phyloP scores from a whole-genome alignment of 768 basidiomycete genomes.

The Serendipita indica region DNA sequence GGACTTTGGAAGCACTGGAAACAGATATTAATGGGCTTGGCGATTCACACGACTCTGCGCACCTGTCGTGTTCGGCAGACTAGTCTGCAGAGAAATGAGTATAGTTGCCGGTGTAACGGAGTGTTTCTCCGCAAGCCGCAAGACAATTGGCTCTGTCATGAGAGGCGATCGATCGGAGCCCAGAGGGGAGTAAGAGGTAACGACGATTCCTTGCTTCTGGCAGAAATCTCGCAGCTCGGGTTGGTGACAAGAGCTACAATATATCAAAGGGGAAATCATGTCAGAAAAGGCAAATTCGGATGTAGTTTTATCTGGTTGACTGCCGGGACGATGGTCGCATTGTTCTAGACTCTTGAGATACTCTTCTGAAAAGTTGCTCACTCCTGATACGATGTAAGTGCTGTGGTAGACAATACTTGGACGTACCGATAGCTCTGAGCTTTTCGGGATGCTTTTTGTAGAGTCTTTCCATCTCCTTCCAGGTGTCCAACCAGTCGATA shows the following conservation, averaged over 20 bases:
- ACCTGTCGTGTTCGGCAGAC: slow-evolving; percentile 43
- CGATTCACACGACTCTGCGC: slow-evolving; percentile 36
- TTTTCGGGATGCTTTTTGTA: slow-evolving; percentile 52
- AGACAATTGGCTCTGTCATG: slow-evolving; percentile 42
- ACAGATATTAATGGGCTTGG: background rate
- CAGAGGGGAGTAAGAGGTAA: slow-evolving; percentile 70
- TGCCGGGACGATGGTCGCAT: slow-evolving; percentile 45
- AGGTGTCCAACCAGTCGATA: slow-evolving; percentile 65
- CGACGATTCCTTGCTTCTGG: slow-evolving; percentile 43
- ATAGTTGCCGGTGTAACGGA: slow-evolving; percentile 46
- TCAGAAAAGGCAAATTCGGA: slow-evolving; percentile 31
- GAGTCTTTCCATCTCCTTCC: slow-evolving; percentile 61
- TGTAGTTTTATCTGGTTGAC: slow-evolving; percentile 72
- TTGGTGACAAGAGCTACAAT: slow-evolving; percentile 43
- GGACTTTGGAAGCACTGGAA: slow-evolving; percentile 58
- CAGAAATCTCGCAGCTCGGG: slow-evolving; percentile 50
- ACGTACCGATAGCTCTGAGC: slow-evolving; percentile 57
- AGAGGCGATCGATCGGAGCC: slow-evolving; percentile 57
- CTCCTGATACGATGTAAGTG: slow-evolving; percentile 24
- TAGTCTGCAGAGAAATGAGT: slow-evolving; percentile 59
- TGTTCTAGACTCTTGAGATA: slow-evolving; percentile 48
- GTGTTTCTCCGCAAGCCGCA: slow-evolving; percentile 48
- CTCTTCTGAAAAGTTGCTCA: slow-evolving; percentile 56
- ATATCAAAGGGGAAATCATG: background rate
- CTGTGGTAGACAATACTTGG: slow-evolving; percentile 8